A percentile compares a stretch with the other conserved stretches of the same genome.
Conservation (phyloP, 257 asterid species). For the Penstemon davidsonii region DNA sequence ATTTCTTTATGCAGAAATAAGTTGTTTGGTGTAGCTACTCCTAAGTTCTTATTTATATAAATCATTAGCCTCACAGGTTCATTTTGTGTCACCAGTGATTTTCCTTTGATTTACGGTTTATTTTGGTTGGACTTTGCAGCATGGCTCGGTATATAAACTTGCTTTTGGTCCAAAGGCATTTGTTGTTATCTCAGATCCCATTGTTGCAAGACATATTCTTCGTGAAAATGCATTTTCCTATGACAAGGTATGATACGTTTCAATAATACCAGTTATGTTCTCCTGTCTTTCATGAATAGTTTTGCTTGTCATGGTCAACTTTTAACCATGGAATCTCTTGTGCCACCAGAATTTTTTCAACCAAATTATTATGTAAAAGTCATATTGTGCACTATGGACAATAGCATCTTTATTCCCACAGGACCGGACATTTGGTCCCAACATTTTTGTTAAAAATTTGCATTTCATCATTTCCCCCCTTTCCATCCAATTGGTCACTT, state of each 20-base stretch:
- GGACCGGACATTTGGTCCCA: no score
- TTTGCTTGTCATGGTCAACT: neutral
- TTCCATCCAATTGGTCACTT: no score
- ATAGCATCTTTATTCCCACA: no score
- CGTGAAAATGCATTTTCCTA: slow-evolving; percentile 93
- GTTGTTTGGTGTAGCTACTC: slow-evolving; percentile 1
- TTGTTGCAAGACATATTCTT: slow-evolving; percentile 84
- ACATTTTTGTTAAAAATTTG: no score
- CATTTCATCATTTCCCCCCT: no score
- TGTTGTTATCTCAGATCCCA: slow-evolving; percentile 93
- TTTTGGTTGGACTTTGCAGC: slow-evolving; percentile 54
- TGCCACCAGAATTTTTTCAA: neutral
- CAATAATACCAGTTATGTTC: neutral
- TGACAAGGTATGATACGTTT: slow-evolving; percentile 67
- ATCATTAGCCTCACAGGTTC: neutral
- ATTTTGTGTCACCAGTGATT: slow-evolving; percentile 4
- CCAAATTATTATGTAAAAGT: neutral
- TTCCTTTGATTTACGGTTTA: slow-evolving; percentile 23
- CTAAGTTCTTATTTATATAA: neutral
- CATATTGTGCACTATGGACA: neutral
- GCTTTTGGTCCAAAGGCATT: slow-evolving; percentile 99
- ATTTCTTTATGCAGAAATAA: neutral
- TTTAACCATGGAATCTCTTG: neutral
- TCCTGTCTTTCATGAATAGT: slow-evolving; percentile 10
- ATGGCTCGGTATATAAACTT: slow-evolving; percentile 90